These are phyloP conservation scores for Westerdykella sp. DNA, from an alignment of 2,329 filamentous ascomycete species.

Conservation along the genomic window DNA sequence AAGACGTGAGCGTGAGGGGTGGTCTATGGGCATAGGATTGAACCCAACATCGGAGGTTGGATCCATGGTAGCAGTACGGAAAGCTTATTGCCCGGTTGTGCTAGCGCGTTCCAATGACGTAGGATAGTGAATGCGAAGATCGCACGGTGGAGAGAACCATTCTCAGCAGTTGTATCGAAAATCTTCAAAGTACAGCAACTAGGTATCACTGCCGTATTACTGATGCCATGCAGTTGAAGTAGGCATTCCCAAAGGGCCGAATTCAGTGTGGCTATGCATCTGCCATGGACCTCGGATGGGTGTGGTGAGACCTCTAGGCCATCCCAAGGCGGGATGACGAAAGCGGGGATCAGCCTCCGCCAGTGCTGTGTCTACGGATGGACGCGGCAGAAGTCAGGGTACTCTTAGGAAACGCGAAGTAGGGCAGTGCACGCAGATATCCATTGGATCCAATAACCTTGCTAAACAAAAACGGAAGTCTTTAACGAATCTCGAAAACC, in stretches of 20 bases:
- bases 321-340: too few species aligned
- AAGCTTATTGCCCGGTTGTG: not conserved
- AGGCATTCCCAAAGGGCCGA: too few species aligned
- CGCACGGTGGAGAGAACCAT: not conserved
- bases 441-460: not conserved
- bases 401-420: not conserved
- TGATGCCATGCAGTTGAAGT: too few species aligned
- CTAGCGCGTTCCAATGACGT: not conserved
- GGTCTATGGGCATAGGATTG: not conserved
- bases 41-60: not conserved
- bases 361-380: too few species aligned
- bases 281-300: too few species aligned
- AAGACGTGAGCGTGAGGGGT: slow-evolving; percentile 9
- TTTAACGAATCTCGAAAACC: slow-evolving; percentile 11
- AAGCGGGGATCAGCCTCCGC: too few species aligned
- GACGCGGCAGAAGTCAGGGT: not conserved
- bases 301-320: too few species aligned
- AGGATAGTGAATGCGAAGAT: not conserved
- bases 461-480: not conserved
- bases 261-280: too few species aligned
- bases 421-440: not conserved
- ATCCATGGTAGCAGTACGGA: not conserved
- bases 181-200: too few species aligned
- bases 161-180: too few species aligned
- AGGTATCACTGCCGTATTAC: too few species aligned